Conservation (phyloP, 2,329 filamentous ascomycete species). For the Hymenoscyphus scutula region DNA sequence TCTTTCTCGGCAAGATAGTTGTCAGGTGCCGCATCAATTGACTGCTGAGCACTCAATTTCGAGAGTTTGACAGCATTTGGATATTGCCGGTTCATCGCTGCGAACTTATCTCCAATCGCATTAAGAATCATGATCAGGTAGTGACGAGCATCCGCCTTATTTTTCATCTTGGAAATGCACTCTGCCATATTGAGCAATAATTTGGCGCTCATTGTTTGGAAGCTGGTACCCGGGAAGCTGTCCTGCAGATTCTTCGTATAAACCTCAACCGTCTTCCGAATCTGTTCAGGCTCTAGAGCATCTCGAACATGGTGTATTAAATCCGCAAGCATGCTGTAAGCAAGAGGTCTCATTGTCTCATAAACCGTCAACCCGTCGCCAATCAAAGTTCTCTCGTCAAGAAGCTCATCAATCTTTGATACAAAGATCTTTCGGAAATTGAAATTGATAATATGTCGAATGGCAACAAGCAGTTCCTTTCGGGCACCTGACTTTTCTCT, state of each 20-base stretch:
- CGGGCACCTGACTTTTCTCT: slow-evolving; percentile 89
- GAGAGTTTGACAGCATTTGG: slow-evolving; percentile 92
- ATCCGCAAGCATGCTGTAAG: slow-evolving; percentile 98
- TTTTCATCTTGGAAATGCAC: slow-evolving; percentile 88
- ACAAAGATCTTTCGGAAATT: slow-evolving; percentile 96
- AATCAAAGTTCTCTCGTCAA: slow-evolving; percentile 91
- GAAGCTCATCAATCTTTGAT: slow-evolving; percentile 87
- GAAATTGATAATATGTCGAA: slow-evolving; percentile 98
- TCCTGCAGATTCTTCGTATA: slow-evolving; percentile 97
- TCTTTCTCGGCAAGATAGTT: slow-evolving; percentile 83
- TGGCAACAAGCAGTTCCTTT: slow-evolving; percentile 93
- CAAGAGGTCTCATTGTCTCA: slow-evolving; percentile 90
- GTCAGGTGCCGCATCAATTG: slow-evolving; percentile 63
- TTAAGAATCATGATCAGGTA: slow-evolving; percentile 97
- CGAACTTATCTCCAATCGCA: slow-evolving; percentile 97
- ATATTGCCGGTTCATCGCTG: slow-evolving; percentile 95
- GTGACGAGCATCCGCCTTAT: slow-evolving; percentile 91
- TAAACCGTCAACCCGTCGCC: slow-evolving; percentile 96
- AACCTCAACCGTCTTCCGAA: slow-evolving; percentile 91
- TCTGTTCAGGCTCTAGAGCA: slow-evolving; percentile 82
- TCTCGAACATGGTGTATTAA: slow-evolving; percentile 96
- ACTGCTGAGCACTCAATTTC: slow-evolving; percentile 68
- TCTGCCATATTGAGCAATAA: slow-evolving; percentile 97
- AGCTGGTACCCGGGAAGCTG: slow-evolving; percentile 94
- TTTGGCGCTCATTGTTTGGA: slow-evolving; percentile 99